A percentile compares a stretch with the other conserved stretches of the same genome.
phyloP scores from a whole-genome alignment of 208 protist genomes.

The Leptomonas seymouri region DNA sequence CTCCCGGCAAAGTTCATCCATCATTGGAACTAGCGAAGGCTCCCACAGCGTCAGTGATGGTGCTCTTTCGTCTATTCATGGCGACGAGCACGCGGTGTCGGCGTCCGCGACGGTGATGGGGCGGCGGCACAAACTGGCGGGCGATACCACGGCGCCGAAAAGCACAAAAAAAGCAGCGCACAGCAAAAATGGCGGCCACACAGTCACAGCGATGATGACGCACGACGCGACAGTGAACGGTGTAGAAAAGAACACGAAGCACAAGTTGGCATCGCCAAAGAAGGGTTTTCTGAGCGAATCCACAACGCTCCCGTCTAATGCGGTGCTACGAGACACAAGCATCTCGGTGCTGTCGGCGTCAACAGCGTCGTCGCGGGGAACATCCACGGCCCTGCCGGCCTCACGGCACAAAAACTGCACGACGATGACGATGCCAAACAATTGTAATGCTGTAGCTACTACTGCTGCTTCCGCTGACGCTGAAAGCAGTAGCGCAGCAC shows the following conservation, averaged over 20 bases:
- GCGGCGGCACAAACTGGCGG: background rate
- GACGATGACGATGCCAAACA: background rate
- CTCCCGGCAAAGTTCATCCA: constrained; percentile 25
- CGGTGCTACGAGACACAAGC: background rate
- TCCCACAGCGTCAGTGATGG: constrained; percentile 22
- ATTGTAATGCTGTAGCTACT: background rate
- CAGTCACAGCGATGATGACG: background rate
- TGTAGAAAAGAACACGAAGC: background rate
- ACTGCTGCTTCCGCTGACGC: background rate
- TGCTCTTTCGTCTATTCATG: background rate
- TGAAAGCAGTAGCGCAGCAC: background rate
- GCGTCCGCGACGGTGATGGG: background rate
- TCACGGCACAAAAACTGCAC: background rate
- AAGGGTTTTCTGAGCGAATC: constrained; percentile 3
- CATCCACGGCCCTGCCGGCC: background rate
- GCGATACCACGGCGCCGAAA: background rate
- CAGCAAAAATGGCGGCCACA: background rate
- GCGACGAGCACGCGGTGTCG: constrained; percentile 5
- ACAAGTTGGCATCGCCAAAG: background rate
- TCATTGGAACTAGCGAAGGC: constrained; percentile 24
- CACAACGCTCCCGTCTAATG: background rate
- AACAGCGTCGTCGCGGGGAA: background rate
- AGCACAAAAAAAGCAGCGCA: background rate
- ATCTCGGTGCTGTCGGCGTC: background rate
- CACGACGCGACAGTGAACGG: background rate